Conservation (phyloP, 305 asterid genomes). For the Stenogyne calaminthoides region DNA sequence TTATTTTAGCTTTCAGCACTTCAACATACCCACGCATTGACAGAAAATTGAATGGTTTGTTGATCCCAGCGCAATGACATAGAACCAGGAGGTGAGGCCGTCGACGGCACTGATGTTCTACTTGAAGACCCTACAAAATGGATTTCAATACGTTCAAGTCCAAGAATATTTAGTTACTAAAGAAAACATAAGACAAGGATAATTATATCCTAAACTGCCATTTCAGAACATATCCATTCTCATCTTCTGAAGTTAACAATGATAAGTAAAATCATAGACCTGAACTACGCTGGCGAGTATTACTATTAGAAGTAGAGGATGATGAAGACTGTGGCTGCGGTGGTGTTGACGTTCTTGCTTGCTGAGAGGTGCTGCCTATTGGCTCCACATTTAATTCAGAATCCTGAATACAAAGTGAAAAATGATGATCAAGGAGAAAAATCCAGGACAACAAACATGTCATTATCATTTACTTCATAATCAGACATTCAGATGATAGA, state of each 20-base stretch:
- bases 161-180: conserved; percentile 17
- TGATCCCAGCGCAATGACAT: conserved; percentile 77
- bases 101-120: conserved; percentile 68
- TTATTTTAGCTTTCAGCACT: conserved; percentile 20
- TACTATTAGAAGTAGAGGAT: conserved; percentile 53
- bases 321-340: conserved; percentile 55
- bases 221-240: conserved; percentile 7
- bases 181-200: conserved; percentile 8
- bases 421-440: conserved; percentile 11
- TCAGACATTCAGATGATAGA: conserved; percentile 5
- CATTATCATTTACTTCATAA: neutral
- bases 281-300: conserved; percentile 53
- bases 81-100: conserved; percentile 57
- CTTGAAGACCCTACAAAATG: conserved; percentile 60
- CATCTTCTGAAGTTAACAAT: conserved; percentile 20
- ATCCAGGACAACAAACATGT: conserved; percentile 12
- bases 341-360: conserved; percentile 42
- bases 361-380: conserved; percentile 67
- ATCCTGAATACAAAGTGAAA: conserved; percentile 53
- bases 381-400: conserved; percentile 86
- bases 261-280: conserved; percentile 40
- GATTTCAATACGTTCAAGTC: conserved; percentile 10
- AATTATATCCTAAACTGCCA: conserved; percentile 6
- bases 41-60: conserved; percentile 80
- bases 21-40: conserved; percentile 95